Conservation (phyloP, 176 grass and related monocot genomes). For the Microstegium vimineum region DNA sequence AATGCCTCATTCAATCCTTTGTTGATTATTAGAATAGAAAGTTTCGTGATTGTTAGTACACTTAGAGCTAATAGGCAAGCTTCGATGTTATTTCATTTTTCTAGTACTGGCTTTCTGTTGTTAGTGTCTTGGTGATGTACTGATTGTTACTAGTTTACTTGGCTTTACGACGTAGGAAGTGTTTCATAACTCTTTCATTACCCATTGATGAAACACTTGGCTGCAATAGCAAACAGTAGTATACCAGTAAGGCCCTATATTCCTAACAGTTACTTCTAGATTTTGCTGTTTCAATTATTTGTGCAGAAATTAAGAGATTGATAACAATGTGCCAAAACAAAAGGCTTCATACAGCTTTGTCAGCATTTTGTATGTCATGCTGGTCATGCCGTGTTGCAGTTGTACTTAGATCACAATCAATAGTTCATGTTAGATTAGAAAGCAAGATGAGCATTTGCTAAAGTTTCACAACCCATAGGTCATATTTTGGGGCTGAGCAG, state of each 20-base stretch:
- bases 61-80: background rate
- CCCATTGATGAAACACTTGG: background rate
- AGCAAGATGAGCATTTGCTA: conserved; percentile 11
- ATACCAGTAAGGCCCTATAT: background rate
- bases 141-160: background rate
- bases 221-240: background rate
- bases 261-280: background rate
- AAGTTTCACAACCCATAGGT: background rate
- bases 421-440: background rate
- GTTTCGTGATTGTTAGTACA: background rate
- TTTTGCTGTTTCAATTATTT: background rate
- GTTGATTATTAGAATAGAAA: background rate
- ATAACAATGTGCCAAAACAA: background rate
- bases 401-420: background rate
- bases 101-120: conserved; percentile 17
- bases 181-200: background rate
- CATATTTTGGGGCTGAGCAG: background rate
- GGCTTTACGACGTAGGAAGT: background rate
- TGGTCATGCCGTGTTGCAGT: background rate
- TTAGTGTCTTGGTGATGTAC: background rate
- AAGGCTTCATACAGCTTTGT: background rate
- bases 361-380: background rate
- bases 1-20: conserved; percentile 8
- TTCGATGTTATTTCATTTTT: background rate
- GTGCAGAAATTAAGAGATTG: background rate